phyloP scores from a whole-genome alignment of 1,284 basidiomycete genomes.

The Ganoderma leucocontextum region DNA sequence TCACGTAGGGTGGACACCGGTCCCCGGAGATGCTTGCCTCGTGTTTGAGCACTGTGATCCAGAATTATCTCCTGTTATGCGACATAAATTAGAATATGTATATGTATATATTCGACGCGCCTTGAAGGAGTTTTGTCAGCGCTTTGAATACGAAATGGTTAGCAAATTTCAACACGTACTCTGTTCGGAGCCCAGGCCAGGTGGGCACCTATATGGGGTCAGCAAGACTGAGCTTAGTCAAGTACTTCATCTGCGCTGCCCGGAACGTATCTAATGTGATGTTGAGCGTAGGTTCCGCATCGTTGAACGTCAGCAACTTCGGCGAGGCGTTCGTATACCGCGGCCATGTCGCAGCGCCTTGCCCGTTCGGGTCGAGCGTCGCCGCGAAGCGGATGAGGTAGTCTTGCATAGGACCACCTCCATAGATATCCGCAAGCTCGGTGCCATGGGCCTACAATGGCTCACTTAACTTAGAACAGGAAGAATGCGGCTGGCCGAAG shows the following conservation, averaged over 20 bases:
- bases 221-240: constrained; percentile 19
- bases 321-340: constrained; percentile 49
- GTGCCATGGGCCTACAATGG: constrained; percentile 21
- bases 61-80: no score
- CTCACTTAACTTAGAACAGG: neutral
- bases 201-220: constrained; percentile 19
- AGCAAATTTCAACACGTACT: neutral
- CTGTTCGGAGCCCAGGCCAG: neutral
- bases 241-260: constrained; percentile 38
- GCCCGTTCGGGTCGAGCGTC: constrained; percentile 44
- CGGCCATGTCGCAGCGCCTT: constrained; percentile 54
- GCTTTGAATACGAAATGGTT: neutral
- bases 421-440: constrained; percentile 29
- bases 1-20: neutral
- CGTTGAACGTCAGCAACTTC: constrained; percentile 53
- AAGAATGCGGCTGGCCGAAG: constrained; percentile 28
- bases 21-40: no score
- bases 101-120: no score
- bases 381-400: constrained; percentile 31
- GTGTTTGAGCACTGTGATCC: no score
- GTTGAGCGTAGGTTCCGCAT: constrained; percentile 45
- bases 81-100: no score
- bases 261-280: constrained; percentile 53
- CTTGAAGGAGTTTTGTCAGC: no score
- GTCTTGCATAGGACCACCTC: constrained; percentile 27